Evolutionary conservation across 305 asterid genomes (phyloP).

Genomic region (Fraxinus dipetala): DNA sequence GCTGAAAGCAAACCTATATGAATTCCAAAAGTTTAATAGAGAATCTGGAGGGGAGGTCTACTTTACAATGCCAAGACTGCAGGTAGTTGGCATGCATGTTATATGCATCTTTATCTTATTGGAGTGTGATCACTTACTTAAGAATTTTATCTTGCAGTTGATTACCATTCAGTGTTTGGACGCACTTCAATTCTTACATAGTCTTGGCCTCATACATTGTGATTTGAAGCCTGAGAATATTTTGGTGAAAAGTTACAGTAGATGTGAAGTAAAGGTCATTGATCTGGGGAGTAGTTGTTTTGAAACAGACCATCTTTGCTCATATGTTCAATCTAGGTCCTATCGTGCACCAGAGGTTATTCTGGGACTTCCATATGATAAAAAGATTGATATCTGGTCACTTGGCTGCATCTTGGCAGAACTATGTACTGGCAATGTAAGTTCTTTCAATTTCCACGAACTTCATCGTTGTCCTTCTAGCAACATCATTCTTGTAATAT

Average conservation of each 20-base stretch:
- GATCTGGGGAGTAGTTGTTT: constrained; percentile 98
- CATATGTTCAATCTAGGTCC: constrained; percentile 97
- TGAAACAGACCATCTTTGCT: constrained; percentile 95
- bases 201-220: constrained; percentile 97
- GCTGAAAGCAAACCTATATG: constrained; percentile 93
- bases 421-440: constrained; percentile 98
- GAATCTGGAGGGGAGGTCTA: constrained; percentile 99
- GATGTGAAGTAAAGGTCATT: constrained; percentile 99
- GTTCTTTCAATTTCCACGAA: constrained; percentile 32
- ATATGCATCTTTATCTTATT: constrained; percentile 14
- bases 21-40: constrained; percentile 92
- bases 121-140: constrained; percentile 18
- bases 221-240: constrained; percentile 99
- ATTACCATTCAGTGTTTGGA: constrained; percentile 96
- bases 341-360: constrained; percentile 98
- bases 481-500: neutral
- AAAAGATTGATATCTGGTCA: constrained; percentile 96
- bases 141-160: constrained; percentile 54
- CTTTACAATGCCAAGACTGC: constrained; percentile 98
- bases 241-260: constrained; percentile 97
- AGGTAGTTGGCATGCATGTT: constrained; percentile 50
- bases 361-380: constrained; percentile 91
- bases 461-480: neutral
- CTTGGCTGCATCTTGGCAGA: constrained; percentile 99
- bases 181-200: constrained; percentile 86